Conservation (phyloP, 192 early-diverging fungal species). For the Rhizophagus sp. region DNA sequence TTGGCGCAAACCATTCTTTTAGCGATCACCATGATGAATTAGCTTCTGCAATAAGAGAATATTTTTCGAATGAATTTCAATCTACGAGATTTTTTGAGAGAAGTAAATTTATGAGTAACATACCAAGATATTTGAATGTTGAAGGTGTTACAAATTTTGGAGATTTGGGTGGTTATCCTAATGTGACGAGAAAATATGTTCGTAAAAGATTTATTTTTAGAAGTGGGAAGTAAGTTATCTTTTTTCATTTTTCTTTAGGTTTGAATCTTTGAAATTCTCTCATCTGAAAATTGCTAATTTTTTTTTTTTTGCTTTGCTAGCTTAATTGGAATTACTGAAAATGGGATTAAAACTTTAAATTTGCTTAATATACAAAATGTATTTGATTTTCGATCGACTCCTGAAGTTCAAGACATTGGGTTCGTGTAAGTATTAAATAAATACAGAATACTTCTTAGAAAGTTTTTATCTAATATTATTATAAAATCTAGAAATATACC, state of each 20-base stretch:
- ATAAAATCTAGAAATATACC: background rate
- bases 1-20: slow-evolving; percentile 39
- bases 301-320: background rate
- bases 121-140: slow-evolving; percentile 44
- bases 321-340: slow-evolving; percentile 2
- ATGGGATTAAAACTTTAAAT: slow-evolving; percentile 45
- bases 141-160: slow-evolving; percentile 48
- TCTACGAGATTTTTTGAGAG: background rate
- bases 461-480: background rate
- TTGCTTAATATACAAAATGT: slow-evolving; percentile 49
- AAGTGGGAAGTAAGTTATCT: slow-evolving; percentile 42
- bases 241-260: background rate
- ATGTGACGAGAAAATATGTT: slow-evolving; percentile 31
- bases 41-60: slow-evolving; percentile 26
- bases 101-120: slow-evolving; percentile 4
- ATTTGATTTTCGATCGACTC: slow-evolving; percentile 58
- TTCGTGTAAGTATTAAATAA: slow-evolving; percentile 32
- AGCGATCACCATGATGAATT: slow-evolving; percentile 30
- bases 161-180: slow-evolving; percentile 48
- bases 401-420: slow-evolving; percentile 50
- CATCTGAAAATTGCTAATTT: background rate
- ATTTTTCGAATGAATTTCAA: slow-evolving; percentile 34
- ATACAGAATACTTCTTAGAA: background rate
- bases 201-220: slow-evolving; percentile 43
- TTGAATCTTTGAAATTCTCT: background rate